phyloP scores from a whole-genome alignment of 1,284 basidiomycete genomes.

The Marasmius fiardii region DNA sequence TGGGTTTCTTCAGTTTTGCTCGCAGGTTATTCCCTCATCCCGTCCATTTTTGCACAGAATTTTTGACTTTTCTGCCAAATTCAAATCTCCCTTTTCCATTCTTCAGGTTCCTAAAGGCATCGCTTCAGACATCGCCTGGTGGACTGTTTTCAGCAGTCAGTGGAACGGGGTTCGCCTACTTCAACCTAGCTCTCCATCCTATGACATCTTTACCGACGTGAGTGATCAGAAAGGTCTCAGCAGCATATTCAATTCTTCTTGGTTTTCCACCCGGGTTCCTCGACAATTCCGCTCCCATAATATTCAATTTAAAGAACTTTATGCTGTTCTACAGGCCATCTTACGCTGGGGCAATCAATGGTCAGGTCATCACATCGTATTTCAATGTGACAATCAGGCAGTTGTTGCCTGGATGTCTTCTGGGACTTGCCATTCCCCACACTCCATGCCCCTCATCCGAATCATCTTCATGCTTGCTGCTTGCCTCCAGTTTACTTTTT shows the following conservation, averaged over 20 bases:
- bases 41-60: slow-evolving; percentile 24
- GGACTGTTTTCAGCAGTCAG: too few species aligned
- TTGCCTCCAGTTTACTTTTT: too few species aligned
- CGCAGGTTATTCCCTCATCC: slow-evolving; percentile 29
- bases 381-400: slow-evolving; percentile 31
- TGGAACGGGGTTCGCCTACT: too few species aligned
- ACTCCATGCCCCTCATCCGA: too few species aligned
- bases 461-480: too few species aligned
- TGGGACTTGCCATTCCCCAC: too few species aligned
- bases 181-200: too few species aligned
- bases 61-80: too few species aligned
- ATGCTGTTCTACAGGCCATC: slow-evolving; percentile 25
- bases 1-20: slow-evolving; percentile 26
- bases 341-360: slow-evolving; percentile 23
- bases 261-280: slow-evolving; percentile 22
- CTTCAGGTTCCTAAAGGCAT: slow-evolving; percentile 20
- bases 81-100: slow-evolving; percentile 19
- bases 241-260: slow-evolving; percentile 16
- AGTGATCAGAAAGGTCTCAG: too few species aligned
- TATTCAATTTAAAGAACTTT: slow-evolving; percentile 26
- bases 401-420: too few species aligned
- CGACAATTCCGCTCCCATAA: slow-evolving; percentile 16
- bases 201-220: too few species aligned
- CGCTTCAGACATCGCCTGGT: slow-evolving; percentile 20
- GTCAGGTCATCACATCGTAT: slow-evolving; percentile 21